Conservation (phyloP, 2,329 filamentous ascomycete species). For the Neobulgaria alba region DNA sequence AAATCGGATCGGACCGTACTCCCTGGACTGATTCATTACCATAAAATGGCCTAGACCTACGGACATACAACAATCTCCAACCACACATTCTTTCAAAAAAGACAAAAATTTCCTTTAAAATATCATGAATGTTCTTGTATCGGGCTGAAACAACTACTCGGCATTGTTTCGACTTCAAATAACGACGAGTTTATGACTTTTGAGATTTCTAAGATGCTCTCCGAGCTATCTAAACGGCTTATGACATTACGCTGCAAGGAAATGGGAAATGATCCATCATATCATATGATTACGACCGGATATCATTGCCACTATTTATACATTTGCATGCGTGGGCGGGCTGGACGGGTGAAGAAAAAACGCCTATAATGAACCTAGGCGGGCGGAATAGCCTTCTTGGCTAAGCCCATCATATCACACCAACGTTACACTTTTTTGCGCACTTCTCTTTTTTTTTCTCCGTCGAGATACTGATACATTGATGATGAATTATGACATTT, state of each 20-base stretch:
- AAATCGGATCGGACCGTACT: constrained; percentile 6
- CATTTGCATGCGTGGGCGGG: constrained; percentile 1
- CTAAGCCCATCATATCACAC: neutral
- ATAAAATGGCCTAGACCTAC: constrained; percentile 17
- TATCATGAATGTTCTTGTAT: constrained; percentile 32
- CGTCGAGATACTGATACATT: neutral
- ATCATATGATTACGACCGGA: constrained; percentile 1
- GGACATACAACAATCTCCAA: constrained; percentile 25
- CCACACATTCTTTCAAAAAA: constrained; percentile 24
- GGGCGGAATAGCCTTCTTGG: neutral
- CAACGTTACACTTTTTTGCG: neutral
- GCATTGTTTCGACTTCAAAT: constrained; percentile 32
- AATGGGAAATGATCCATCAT: constrained; percentile 10
- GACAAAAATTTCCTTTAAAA: constrained; percentile 20
- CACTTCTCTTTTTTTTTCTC: neutral
- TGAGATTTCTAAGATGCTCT: constrained; percentile 21
- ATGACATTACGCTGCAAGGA: constrained; percentile 35
- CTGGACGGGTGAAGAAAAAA: constrained; percentile 5
- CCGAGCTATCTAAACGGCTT: constrained; percentile 34
- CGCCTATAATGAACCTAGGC: constrained; percentile 27
- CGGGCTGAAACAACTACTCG: constrained; percentile 30
- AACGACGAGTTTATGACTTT: constrained; percentile 35
- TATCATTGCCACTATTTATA: neutral
- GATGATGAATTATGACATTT: constrained; percentile 24
- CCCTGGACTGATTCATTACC: constrained; percentile 11